These are phyloP conservation scores for Monascus purpureus DNA, from an alignment of 495 filamentous ascomycete genomes.

Conservation along the genomic window DNA sequence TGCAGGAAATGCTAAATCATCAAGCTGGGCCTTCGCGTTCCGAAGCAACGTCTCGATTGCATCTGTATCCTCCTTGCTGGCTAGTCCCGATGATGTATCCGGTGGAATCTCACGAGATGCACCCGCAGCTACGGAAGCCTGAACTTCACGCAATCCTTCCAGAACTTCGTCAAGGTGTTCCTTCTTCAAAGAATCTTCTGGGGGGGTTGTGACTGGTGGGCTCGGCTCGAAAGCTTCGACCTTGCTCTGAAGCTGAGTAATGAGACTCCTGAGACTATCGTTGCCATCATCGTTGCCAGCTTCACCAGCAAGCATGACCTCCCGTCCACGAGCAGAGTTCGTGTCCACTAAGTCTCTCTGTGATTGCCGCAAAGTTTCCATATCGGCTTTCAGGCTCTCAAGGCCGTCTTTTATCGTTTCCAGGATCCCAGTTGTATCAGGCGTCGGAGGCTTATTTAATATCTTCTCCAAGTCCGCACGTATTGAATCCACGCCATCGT, in stretches of 20 bases:
- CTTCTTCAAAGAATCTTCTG: constrained; percentile 33
- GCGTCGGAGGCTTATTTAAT: constrained; percentile 60
- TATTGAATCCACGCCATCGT: constrained; percentile 66
- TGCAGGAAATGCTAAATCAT: constrained; percentile 56
- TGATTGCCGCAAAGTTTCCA: constrained; percentile 55
- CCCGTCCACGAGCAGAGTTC: constrained; percentile 30
- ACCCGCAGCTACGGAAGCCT: constrained; percentile 37
- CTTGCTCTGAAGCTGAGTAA: constrained; percentile 69
- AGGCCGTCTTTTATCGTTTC: constrained; percentile 73
- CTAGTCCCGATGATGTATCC: constrained; percentile 18
- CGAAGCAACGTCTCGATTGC: constrained; percentile 79
- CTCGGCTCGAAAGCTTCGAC: constrained; percentile 64
- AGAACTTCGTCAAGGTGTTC: constrained; percentile 50
- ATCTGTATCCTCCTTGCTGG: constrained; percentile 62
- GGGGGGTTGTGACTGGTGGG: constrained; percentile 30
- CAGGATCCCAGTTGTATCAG: constrained; percentile 74
- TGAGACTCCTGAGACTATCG: constrained; percentile 67
- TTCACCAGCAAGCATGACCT: constrained; percentile 42
- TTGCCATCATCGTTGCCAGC: constrained; percentile 50
- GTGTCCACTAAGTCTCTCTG: constrained; percentile 24
- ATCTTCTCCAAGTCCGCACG: constrained; percentile 63
- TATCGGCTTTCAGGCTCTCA: constrained; percentile 54
- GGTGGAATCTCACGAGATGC: constrained; percentile 23
- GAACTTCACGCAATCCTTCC: constrained; percentile 40
- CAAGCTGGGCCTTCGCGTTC: constrained; percentile 70